Conservation (phyloP, 345 rosid species). For the Aegle marmelos region DNA sequence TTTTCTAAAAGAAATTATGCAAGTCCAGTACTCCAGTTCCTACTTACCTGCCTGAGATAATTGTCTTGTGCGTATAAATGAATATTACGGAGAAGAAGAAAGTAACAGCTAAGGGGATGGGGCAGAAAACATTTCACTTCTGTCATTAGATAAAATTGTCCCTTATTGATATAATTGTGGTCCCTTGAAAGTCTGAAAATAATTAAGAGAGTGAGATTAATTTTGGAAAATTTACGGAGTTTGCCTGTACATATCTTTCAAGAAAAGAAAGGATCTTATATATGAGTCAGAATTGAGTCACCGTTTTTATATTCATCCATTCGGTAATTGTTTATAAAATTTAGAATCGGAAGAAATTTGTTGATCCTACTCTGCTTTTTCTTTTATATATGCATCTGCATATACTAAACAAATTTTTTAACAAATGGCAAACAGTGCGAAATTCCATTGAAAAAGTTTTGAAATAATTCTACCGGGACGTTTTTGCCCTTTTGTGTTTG, state of each 20-base stretch:
- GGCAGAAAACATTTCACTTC: conserved; percentile 8
- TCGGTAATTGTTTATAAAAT: no score
- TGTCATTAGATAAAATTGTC: conserved; percentile 15
- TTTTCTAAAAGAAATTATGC: not conserved
- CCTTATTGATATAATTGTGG: not conserved
- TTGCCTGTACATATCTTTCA: not conserved
- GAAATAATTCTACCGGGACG: not conserved
- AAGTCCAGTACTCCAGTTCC: conserved; percentile 5
- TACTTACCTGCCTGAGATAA: conserved; percentile 17
- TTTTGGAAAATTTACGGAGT: not conserved
- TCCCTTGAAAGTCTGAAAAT: not conserved
- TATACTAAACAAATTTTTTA: not conserved
- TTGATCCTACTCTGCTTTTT: not conserved
- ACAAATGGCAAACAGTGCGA: not conserved
- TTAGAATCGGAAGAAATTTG: not conserved
- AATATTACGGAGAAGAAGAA: conserved; percentile 1
- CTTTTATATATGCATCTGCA: not conserved
- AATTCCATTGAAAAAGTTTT: not conserved
- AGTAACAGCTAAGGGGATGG: no score
- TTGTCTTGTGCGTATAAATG: not conserved
- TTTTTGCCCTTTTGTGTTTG: not conserved
- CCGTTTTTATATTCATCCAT: not conserved
- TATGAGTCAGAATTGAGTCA: not conserved
- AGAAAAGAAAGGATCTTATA: not conserved
- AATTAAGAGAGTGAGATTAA: not conserved